phyloP scores from a whole-genome alignment of 257 asterid species.

The Nicotiana benthamiana region DNA sequence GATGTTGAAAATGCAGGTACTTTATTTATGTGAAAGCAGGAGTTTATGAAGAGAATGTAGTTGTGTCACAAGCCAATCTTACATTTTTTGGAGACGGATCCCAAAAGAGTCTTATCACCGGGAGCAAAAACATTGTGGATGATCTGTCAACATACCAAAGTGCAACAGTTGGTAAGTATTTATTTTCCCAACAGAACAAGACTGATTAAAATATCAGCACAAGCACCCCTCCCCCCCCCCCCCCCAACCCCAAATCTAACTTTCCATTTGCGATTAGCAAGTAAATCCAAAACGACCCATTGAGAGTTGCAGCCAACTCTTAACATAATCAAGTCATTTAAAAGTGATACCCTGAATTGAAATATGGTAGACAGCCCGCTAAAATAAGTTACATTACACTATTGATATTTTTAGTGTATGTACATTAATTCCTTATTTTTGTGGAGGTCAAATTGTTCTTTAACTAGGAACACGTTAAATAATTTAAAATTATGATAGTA shows the following conservation, averaged over 20 bases:
- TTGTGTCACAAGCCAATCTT: conserved; percentile 49
- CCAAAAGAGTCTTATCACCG: conserved; percentile 67
- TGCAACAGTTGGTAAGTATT: conserved; percentile 66
- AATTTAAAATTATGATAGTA: too few species aligned
- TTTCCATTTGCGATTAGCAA: too few species aligned
- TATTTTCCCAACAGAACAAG: too few species aligned
- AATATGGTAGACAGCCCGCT: too few species aligned
- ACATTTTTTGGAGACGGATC: conserved; percentile 90
- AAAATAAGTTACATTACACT: background rate
- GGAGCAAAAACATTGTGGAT: conserved; percentile 61
- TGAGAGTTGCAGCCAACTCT: background rate
- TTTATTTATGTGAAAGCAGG: conserved; percentile 71
- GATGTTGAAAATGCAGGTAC: conserved; percentile 33
- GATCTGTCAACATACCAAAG: conserved; percentile 71
- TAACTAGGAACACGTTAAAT: too few species aligned
- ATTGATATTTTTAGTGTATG: background rate
- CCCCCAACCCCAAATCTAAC: too few species aligned
- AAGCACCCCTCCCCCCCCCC: too few species aligned
- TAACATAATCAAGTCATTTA: background rate
- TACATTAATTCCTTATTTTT: background rate
- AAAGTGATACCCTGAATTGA: too few species aligned
- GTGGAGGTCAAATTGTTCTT: too few species aligned
- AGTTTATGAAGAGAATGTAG: conserved; percentile 57
- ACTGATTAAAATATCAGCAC: too few species aligned
- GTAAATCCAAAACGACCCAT: too few species aligned